Percentiles rank a stretch among this genome's conserved stretches.
Evolutionary conservation across 1,284 basidiomycete species (phyloP).

Genomic region (Volvariella volvacea): DNA sequence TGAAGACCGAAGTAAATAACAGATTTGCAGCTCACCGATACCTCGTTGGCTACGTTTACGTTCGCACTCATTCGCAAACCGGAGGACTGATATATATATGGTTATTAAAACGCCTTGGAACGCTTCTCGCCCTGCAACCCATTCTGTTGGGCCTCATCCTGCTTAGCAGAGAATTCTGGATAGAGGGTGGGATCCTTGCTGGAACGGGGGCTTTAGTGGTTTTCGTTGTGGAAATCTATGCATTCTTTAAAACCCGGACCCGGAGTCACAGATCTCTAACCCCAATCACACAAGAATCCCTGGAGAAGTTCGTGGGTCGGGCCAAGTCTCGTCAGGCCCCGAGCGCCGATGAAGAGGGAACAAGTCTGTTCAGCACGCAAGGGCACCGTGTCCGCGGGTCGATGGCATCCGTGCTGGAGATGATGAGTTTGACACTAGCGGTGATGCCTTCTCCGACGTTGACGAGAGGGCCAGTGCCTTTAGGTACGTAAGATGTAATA

Average conservation of each 20-base stretch:
- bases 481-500: slow-evolving; percentile 42
- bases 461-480: slow-evolving; percentile 52
- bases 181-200: slow-evolving; percentile 58
- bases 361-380: slow-evolving; percentile 45
- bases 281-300: slow-evolving; percentile 50
- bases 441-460: slow-evolving; percentile 59
- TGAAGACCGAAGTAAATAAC: too few relatives aligned
- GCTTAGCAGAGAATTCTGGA: slow-evolving; percentile 60
- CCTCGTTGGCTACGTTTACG: slow-evolving; percentile 70
- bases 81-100: slow-evolving; percentile 70
- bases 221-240: slow-evolving; percentile 52
- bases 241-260: slow-evolving; percentile 38
- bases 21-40: slow-evolving; percentile 56
- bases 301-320: slow-evolving; percentile 43
- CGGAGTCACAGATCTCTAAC: slow-evolving; percentile 44
- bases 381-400: slow-evolving; percentile 48
- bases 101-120: slow-evolving; percentile 63
- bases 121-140: slow-evolving; percentile 63
- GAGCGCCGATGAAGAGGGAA: slow-evolving; percentile 43
- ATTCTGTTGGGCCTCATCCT: slow-evolving; percentile 68
- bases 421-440: slow-evolving; percentile 72
- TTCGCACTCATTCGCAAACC: slow-evolving; percentile 60
- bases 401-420: slow-evolving; percentile 70
- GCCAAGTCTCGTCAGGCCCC: slow-evolving; percentile 28
- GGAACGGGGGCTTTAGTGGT: slow-evolving; percentile 49